These are phyloP conservation scores for Globisporangium canariense DNA, from an alignment of 352 stramenopile genomes.

Conservation along the genomic window DNA sequence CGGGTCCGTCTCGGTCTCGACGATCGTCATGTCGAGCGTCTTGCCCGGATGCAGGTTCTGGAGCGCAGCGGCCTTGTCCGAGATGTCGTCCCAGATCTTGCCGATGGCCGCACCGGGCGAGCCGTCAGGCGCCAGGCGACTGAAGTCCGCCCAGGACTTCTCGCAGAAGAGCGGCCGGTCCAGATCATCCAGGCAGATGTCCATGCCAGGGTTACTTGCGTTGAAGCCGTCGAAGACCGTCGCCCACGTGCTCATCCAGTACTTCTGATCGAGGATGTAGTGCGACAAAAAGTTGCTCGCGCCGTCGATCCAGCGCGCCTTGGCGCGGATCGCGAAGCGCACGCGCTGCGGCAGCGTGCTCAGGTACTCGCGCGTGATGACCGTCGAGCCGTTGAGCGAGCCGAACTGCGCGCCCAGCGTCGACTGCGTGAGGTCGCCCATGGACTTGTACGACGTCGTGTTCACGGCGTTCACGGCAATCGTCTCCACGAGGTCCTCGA, in stretches of 20 bases:
- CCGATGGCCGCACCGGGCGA: constrained; percentile 17
- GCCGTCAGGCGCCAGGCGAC: constrained; percentile 14
- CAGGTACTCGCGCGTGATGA: constrained; percentile 38
- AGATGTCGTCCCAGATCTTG: constrained; percentile 44
- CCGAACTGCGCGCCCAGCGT: constrained; percentile 15
- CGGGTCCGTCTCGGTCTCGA: constrained; percentile 49
- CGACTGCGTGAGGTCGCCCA: constrained; percentile 36
- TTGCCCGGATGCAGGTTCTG: constrained; percentile 25
- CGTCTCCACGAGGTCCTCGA: constrained; percentile 36
- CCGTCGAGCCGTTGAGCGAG: constrained; percentile 17
- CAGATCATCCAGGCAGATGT: constrained; percentile 51
- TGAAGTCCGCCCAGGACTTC: constrained; percentile 47
- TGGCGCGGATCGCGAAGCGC: constrained; percentile 42
- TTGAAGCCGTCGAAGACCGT: constrained; percentile 43
- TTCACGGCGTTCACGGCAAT: constrained; percentile 34
- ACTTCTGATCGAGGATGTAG: constrained; percentile 53
- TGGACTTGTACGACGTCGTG: constrained; percentile 53
- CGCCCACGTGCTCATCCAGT: constrained; percentile 53
- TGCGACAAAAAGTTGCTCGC: constrained; percentile 48
- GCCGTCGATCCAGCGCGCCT: constrained; percentile 45
- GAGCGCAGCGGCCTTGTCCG: constrained; percentile 22
- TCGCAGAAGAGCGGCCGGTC: constrained; percentile 53
- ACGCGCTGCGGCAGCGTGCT: constrained; percentile 43
- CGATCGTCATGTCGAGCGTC: constrained; percentile 42
- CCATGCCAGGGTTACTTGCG: constrained; percentile 24